These are phyloP conservation scores for Xylariaceae sp. DNA, from an alignment of 2,329 filamentous ascomycete species.

Conservation along the genomic window DNA sequence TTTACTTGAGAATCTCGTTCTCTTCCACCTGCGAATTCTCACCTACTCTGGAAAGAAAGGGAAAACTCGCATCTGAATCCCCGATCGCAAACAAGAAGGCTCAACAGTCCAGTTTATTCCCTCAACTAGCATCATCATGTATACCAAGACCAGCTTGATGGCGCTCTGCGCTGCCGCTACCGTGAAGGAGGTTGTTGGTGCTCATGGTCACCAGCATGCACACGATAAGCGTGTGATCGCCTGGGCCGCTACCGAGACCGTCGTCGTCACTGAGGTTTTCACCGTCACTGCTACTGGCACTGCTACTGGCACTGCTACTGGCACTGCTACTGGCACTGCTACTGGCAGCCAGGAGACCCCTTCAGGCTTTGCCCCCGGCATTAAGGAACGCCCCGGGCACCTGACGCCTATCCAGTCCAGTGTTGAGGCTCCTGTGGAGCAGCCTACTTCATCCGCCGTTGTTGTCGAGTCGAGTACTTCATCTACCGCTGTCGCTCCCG, in stretches of 20 bases:
- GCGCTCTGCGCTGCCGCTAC: constrained; percentile 30
- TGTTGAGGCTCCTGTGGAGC: constrained; percentile 1
- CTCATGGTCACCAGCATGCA: constrained; percentile 26
- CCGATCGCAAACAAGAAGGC: neutral
- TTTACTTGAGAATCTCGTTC: constrained; percentile 9
- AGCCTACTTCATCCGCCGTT: constrained; percentile 7
- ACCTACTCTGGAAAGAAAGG: constrained; percentile 6
- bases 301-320: constrained; percentile 28
- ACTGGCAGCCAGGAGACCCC: constrained; percentile 21
- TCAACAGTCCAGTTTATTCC: constrained; percentile 5
- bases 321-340: constrained; percentile 29
- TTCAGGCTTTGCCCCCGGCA: neutral
- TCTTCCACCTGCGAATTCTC: neutral
- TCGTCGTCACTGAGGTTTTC: constrained; percentile 28
- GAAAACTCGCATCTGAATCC: neutral
- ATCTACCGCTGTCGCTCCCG: constrained; percentile 6
- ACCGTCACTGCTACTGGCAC: constrained; percentile 30
- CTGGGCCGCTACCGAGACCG: constrained; percentile 29
- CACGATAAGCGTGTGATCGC: constrained; percentile 28
- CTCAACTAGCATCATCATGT: constrained; percentile 22
- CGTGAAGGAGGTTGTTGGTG: constrained; percentile 26
- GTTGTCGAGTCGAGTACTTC: constrained; percentile 12
- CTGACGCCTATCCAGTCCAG: neutral
- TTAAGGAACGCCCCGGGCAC: neutral
- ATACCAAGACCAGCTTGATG: constrained; percentile 29